Base-by-base conservation (phyloP, 495 filamentous ascomycete species). In the Neurospora sp. region DNA sequence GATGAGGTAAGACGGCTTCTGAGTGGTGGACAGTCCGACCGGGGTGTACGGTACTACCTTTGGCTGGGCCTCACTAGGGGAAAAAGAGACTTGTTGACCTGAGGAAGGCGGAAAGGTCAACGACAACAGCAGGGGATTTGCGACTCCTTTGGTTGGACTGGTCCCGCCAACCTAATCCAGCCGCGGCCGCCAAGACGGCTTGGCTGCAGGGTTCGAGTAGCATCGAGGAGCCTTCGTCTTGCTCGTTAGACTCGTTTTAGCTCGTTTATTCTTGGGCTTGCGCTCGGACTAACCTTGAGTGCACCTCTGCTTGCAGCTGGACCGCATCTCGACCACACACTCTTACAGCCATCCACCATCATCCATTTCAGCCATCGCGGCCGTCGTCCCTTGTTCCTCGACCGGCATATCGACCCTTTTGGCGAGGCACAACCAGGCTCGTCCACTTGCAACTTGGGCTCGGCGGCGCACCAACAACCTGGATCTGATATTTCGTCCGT, bases 401-500 rank as follows among this genome's bases (percentile, higher is more conserved):
- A 66, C 14, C 54, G 54, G 54, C 54, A 66, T 66, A 35, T 66
- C 14, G 7, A 66, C 54, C 27, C 54, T 66, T 66, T 66, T 18
- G 6, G 54, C 35, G 27, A 66, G 54, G 27, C 54, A 66, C 54
- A 66, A 23, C 46, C 46, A 54, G 46, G 20, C 46, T 54, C 46
- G 27, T 66, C 27, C 54, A 18, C 54, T 66, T 31, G 54, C 27
- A 66, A 35, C 54, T 66, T 18, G 54, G 54, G 54, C 54, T 66
- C 54, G 54, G 23, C 54, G 6, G 7, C 14, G 9, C 27, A 8
- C 54, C 54, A 35, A 66, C 42, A 76, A 75, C 74, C 77, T 77
- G 74, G 77, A 81, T 79, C 79, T 80, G 78, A 44, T 71, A 77
- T 73, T 72, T 76, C 14, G 72, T 77, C 79, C 79, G 79, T 75